Conservation (phyloP, 1,284 basidiomycete genomes). For the Ustilago loliicola region DNA sequence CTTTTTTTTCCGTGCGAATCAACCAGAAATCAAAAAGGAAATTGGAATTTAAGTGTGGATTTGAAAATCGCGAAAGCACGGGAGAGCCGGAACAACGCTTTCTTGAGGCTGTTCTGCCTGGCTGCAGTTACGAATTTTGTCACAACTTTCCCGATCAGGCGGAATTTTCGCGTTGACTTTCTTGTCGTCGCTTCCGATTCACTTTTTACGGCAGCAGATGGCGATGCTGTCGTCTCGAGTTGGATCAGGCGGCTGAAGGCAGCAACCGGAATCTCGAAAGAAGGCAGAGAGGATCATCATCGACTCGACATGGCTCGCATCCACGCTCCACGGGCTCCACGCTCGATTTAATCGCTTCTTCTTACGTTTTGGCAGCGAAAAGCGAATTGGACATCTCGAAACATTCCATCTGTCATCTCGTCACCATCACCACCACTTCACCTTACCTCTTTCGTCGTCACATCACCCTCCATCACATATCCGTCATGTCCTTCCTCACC, state of each 20-base stretch:
- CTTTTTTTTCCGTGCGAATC: conserved; percentile 31
- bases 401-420: conserved; percentile 8
- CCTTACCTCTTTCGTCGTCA: not conserved
- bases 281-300: conserved; percentile 8
- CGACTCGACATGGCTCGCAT: not conserved
- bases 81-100: conserved; percentile 13
- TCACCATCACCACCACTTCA: conserved; percentile 10
- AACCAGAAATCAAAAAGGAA: not conserved
- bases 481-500: conserved; percentile 62
- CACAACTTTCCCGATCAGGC: conserved; percentile 9
- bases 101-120: not conserved
- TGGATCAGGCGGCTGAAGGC: not conserved
- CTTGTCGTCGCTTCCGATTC: conserved; percentile 23
- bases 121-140: conserved; percentile 10
- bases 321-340: conserved; percentile 10
- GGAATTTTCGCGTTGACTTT: conserved; percentile 31
- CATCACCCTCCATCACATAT: conserved; percentile 16
- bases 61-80: conserved; percentile 25
- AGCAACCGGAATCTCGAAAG: conserved; percentile 7
- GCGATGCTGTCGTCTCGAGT: not conserved
- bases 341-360: conserved; percentile 21
- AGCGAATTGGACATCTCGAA: conserved; percentile 7
- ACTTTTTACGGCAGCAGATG: conserved; percentile 28
- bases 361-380: conserved; percentile 3
- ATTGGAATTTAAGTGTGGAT: conserved; percentile 2